These are phyloP conservation scores for Aspergillus sp. DNA, from an alignment of 2,329 filamentous ascomycete species.

Conservation along the genomic window DNA sequence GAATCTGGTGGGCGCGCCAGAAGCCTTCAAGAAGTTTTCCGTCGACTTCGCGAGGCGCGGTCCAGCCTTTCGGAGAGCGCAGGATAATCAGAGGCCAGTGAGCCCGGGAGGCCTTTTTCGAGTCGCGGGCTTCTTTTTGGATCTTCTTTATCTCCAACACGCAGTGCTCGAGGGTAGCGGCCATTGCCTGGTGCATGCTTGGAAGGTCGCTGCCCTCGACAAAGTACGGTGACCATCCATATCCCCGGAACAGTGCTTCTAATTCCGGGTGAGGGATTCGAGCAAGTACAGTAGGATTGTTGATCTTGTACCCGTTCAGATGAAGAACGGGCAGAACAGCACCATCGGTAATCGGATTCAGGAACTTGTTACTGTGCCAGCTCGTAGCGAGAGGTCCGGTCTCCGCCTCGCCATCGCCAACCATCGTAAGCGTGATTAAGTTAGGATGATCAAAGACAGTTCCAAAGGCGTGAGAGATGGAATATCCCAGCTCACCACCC, in stretches of 20 bases:
- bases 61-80: slow-evolving; percentile 78
- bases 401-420: slow-evolving; percentile 79
- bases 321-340: slow-evolving; percentile 76
- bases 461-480: slow-evolving; percentile 75
- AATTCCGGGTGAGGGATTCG: slow-evolving; percentile 74
- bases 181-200: slow-evolving; percentile 81
- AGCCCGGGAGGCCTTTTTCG: slow-evolving; percentile 67
- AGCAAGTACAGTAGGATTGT: slow-evolving; percentile 72
- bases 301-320: slow-evolving; percentile 83
- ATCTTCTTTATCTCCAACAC: slow-evolving; percentile 67
- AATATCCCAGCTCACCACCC: slow-evolving; percentile 79
- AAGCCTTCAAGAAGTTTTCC: slow-evolving; percentile 72
- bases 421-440: slow-evolving; percentile 73
- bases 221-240: slow-evolving; percentile 78
- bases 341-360: slow-evolving; percentile 75
- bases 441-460: slow-evolving; percentile 73
- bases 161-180: slow-evolving; percentile 70
- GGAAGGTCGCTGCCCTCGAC: slow-evolving; percentile 73
- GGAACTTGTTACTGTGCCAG: slow-evolving; percentile 81
- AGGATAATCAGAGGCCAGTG: slow-evolving; percentile 79
- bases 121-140: slow-evolving; percentile 71
- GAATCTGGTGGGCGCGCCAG: slow-evolving; percentile 77
- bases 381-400: slow-evolving; percentile 75
- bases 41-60: slow-evolving; percentile 69
- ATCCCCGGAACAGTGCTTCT: slow-evolving; percentile 67